Evolutionary conservation across 164 flowering plant genomes (phyloP).

Genomic region (Malania oleifera): DNA sequence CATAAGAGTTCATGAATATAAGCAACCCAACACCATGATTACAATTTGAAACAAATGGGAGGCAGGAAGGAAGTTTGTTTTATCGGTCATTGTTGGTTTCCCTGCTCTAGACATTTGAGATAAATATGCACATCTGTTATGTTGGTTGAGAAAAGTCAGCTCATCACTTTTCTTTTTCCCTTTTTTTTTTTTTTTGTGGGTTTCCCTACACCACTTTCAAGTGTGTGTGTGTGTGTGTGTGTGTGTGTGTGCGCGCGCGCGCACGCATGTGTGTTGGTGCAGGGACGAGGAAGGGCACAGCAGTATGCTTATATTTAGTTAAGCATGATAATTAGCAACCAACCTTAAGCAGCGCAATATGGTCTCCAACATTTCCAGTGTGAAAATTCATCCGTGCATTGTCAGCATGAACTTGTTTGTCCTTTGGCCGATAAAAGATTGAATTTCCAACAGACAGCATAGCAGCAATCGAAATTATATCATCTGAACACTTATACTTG

Average conservation of each 20-base stretch:
- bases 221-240: too few species aligned
- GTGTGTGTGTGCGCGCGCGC: too few species aligned
- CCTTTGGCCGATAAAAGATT: slow-evolving; percentile 93
- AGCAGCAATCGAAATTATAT: slow-evolving; percentile 86
- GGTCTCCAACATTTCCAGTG: slow-evolving; percentile 95
- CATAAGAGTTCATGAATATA: background rate
- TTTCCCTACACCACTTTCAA: too few species aligned
- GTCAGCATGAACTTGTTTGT: slow-evolving; percentile 98
- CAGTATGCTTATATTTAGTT: background rate
- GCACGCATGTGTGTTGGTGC: too few species aligned
- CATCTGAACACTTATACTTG: slow-evolving; percentile 81
- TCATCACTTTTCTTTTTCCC: too few species aligned
- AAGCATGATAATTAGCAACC: slow-evolving; percentile 6
- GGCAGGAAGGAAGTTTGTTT: too few species aligned
- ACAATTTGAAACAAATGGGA: background rate
- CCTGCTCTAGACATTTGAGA: background rate
- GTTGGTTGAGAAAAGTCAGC: background rate
- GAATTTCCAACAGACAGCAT: slow-evolving; percentile 96
- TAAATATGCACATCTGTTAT: background rate
- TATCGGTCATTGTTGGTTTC: too few species aligned
- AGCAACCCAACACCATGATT: background rate
- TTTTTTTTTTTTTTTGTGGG: too few species aligned
- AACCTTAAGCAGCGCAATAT: slow-evolving; percentile 91
- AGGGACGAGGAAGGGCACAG: too few species aligned
- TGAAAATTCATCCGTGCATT: slow-evolving; percentile 95